phyloP scores from a whole-genome alignment of 2,329 filamentous ascomycete species.

The Cladosporium sp. region DNA sequence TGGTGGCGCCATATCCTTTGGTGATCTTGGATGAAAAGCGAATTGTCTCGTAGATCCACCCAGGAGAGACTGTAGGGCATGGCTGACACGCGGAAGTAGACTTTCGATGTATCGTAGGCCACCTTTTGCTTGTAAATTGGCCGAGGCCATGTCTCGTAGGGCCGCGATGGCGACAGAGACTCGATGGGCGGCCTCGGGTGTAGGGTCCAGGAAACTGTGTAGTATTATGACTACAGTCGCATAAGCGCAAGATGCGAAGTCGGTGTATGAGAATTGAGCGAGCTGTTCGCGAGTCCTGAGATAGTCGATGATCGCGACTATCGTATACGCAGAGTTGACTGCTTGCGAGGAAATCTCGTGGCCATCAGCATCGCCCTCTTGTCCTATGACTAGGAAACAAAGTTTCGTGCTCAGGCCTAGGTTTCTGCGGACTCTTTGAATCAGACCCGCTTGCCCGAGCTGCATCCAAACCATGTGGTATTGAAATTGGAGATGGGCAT shows the following conservation, averaged over 20 bases:
- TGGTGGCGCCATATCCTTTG: background rate
- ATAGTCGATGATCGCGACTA: background rate
- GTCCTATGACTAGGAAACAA: background rate
- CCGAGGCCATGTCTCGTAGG: background rate
- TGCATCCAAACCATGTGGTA: background rate
- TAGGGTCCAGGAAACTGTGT: background rate
- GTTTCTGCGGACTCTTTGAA: background rate
- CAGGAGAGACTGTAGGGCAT: background rate
- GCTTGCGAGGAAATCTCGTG: background rate
- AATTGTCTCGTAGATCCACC: background rate
- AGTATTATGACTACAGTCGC: background rate
- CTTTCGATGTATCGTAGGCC: background rate
- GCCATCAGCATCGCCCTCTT: background rate
- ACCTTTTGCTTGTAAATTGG: background rate
- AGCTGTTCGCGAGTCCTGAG: background rate
- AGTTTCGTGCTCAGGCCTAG: background rate
- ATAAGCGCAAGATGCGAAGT: background rate
- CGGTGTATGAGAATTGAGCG: background rate
- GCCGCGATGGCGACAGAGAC: background rate
- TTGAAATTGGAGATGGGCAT: background rate
- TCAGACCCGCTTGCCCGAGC: background rate
- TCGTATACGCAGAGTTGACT: background rate
- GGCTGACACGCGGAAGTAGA: background rate
- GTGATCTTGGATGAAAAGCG: background rate
- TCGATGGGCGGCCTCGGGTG: background rate